A percentile compares a stretch with the other conserved stretches of the same genome.
Conservation (phyloP, 108 stramenopile genomes). For the Stephanodiscus minutulus region DNA sequence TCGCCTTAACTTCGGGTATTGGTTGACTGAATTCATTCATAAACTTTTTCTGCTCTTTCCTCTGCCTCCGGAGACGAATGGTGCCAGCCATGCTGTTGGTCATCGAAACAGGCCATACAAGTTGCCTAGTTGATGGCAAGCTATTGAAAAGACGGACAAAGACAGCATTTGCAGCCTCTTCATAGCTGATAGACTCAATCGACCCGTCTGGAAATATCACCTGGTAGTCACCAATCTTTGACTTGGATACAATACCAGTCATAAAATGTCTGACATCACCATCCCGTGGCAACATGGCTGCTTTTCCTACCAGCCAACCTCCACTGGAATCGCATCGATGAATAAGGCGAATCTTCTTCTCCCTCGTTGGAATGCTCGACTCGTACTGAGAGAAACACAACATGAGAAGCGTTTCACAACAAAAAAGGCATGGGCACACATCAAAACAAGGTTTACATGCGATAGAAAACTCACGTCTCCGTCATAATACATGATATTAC, state of each 20-base stretch:
- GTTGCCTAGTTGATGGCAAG: constrained; percentile 4
- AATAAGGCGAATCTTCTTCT: constrained; percentile 45
- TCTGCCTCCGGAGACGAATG: constrained; percentile 18
- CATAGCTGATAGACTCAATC: constrained; percentile 9
- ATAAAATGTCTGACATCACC: constrained; percentile 2
- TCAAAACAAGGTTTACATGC: background rate
- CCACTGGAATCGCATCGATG: constrained; percentile 23
- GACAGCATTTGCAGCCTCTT: constrained; percentile 15
- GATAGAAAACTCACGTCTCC: constrained; percentile 36
- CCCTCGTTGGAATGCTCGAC: constrained; percentile 36
- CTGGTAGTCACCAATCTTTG: background rate
- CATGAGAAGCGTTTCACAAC: background rate
- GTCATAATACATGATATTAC: constrained; percentile 44
- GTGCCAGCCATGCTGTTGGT: constrained; percentile 15
- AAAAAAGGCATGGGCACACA: background rate
- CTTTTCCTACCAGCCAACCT: constrained; percentile 28
- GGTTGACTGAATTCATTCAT: constrained; percentile 7
- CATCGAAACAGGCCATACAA: constrained; percentile 18
- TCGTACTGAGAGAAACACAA: constrained; percentile 28
- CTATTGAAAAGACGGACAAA: constrained; percentile 13
- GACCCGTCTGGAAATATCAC: constrained; percentile 31
- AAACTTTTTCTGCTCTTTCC: constrained; percentile 8
- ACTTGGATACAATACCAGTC: constrained; percentile 20
- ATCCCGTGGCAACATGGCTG: constrained; percentile 5
- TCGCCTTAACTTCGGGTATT: constrained; percentile 1